Evolutionary conservation across 2,329 filamentous ascomycete genomes (phyloP).

Genomic region (Dryadomyces quercivorus): DNA sequence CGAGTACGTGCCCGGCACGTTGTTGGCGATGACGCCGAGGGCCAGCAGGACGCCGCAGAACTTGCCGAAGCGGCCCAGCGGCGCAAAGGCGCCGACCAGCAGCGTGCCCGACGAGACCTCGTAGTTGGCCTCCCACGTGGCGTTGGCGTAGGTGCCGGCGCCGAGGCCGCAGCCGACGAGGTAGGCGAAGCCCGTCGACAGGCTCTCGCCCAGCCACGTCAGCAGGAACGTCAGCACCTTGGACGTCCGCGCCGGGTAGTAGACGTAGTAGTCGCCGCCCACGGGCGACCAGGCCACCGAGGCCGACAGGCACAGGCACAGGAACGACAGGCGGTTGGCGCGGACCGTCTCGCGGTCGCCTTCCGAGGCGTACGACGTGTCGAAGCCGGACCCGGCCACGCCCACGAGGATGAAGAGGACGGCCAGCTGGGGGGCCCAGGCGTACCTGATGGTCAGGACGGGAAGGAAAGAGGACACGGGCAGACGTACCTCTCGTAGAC

Average conservation of each 20-base stretch:
- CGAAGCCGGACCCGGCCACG: slow-evolving; percentile 46
- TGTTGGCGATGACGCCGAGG: slow-evolving; percentile 53
- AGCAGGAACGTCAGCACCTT: slow-evolving; percentile 34
- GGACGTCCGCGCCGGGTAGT: slow-evolving; percentile 19
- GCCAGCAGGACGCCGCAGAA: slow-evolving; percentile 55
- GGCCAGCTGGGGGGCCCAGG: slow-evolving; percentile 51
- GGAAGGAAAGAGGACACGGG: no score
- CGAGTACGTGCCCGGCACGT: slow-evolving; percentile 52
- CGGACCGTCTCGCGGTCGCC: slow-evolving; percentile 38
- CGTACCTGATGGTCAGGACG: no score
- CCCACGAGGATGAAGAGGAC: slow-evolving; percentile 50
- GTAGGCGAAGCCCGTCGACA: slow-evolving; percentile 47
- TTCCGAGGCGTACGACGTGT: slow-evolving; percentile 34
- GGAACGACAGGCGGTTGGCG: slow-evolving; percentile 53
- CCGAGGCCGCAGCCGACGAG: slow-evolving; percentile 50
- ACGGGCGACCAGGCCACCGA: slow-evolving; percentile 51
- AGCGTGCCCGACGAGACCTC: slow-evolving; percentile 48
- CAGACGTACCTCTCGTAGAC: slow-evolving; percentile 45
- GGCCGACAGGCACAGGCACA: slow-evolving; percentile 54
- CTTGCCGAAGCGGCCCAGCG: slow-evolving; percentile 49
- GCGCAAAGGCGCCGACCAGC: slow-evolving; percentile 48
- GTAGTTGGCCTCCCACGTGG: slow-evolving; percentile 45
- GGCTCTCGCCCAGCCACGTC: slow-evolving; percentile 41
- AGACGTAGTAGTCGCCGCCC: slow-evolving; percentile 58
- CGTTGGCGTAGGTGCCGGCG: slow-evolving; percentile 38